A percentile compares a stretch with the other conserved stretches of the same genome.
Conservation (phyloP, 345 rosid genomes). For the Adansonia digitata region DNA sequence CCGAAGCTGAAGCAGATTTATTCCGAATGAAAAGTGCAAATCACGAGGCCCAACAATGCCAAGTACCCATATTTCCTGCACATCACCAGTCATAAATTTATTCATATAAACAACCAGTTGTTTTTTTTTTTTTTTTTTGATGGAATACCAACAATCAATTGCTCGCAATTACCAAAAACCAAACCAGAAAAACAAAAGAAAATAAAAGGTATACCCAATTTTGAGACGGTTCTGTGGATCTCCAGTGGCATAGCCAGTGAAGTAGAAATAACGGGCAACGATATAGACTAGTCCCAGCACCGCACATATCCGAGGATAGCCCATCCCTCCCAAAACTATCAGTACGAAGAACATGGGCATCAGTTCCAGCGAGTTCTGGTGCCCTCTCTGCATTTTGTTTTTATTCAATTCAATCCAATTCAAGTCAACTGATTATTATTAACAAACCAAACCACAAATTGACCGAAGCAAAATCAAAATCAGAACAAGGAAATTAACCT, state of each 20-base stretch:
- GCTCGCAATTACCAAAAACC: neutral
- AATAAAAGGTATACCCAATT: slow-evolving; percentile 47
- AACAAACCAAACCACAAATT: neutral
- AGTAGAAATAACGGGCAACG: slow-evolving; percentile 56
- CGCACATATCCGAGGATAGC: slow-evolving; percentile 61
- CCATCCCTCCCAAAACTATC: slow-evolving; percentile 69
- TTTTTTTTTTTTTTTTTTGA: too few species aligned
- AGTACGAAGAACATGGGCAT: slow-evolving; percentile 72
- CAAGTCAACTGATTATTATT: neutral
- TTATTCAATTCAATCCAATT: neutral
- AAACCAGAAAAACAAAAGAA: neutral
- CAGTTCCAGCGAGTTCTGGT: slow-evolving; percentile 81
- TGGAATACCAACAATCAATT: too few species aligned
- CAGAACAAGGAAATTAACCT: slow-evolving; percentile 36
- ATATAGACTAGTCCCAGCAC: neutral
- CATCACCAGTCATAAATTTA: neutral
- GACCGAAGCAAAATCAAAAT: neutral
- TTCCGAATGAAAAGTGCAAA: slow-evolving; percentile 68
- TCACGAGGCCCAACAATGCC: slow-evolving; percentile 52
- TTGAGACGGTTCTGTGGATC: slow-evolving; percentile 69
- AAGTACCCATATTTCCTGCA: slow-evolving; percentile 66
- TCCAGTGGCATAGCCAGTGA: slow-evolving; percentile 79
- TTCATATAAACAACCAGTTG: too few species aligned
- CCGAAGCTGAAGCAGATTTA: slow-evolving; percentile 42
- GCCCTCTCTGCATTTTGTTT: slow-evolving; percentile 61